Percentiles rank a stretch among this genome's conserved stretches.
Evolutionary conservation across 1,139 yeast genomes (phyloP).

Genomic region (Saccharomyces hybrid): DNA sequence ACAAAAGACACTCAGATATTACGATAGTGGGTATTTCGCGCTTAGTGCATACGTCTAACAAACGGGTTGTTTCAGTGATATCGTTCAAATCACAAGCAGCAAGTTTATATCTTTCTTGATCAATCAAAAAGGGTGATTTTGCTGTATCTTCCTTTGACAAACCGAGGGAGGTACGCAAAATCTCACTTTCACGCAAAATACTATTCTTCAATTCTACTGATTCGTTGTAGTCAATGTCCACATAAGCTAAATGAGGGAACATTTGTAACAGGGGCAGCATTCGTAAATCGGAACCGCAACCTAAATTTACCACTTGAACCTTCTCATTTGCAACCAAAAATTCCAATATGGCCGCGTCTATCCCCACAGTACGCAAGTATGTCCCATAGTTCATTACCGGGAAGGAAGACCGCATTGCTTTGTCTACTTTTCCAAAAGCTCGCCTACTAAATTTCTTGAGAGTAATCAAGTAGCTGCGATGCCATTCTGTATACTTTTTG

Average conservation of each 20-base stretch:
- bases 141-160: slow-evolving; percentile 9
- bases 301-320: slow-evolving; percentile 70
- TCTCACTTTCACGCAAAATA: slow-evolving; percentile 26
- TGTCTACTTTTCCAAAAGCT: slow-evolving; percentile 18
- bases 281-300: slow-evolving; percentile 96
- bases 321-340: slow-evolving; percentile 36
- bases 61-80: slow-evolving; percentile 9
- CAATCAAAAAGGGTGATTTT: slow-evolving; percentile 9
- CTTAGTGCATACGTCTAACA: slow-evolving; percentile 31
- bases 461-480: slow-evolving; percentile 17
- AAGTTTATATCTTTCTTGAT: background rate
- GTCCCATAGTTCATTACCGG: slow-evolving; percentile 85
- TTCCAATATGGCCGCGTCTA: slow-evolving; percentile 46
- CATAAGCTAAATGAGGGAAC: slow-evolving; percentile 37
- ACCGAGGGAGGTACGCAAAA: slow-evolving; percentile 23
- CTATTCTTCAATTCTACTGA: slow-evolving; percentile 54
- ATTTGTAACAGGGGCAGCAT: slow-evolving; percentile 21
- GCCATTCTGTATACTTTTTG: slow-evolving; percentile 17
- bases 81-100: slow-evolving; percentile 27
- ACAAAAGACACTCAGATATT: slow-evolving; percentile 82
- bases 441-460: slow-evolving; percentile 19
- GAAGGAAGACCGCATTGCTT: slow-evolving; percentile 39
- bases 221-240: slow-evolving; percentile 71
- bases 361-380: slow-evolving; percentile 59
- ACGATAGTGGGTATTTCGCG: slow-evolving; percentile 53